Evolutionary conservation across 2,329 filamentous ascomycete genomes (phyloP).

Genomic region (Epichloe sylvatica): DNA sequence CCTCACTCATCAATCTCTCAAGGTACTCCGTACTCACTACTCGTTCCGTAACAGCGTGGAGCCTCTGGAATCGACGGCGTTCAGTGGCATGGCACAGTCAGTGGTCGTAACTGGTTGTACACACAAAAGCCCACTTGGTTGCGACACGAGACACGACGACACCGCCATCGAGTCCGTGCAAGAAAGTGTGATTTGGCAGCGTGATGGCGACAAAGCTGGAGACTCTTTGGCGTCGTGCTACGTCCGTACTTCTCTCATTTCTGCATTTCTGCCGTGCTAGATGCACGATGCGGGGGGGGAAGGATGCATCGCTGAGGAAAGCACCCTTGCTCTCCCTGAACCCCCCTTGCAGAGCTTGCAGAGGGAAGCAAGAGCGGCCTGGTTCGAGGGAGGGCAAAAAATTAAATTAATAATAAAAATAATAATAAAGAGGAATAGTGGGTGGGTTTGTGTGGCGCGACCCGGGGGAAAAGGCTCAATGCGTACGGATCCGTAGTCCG

Average conservation of each 20-base stretch:
- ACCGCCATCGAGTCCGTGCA: background rate
- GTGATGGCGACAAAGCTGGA: slow-evolving; percentile 1
- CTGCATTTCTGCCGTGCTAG: background rate
- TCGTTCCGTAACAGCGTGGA: background rate
- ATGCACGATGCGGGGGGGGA: slow-evolving; percentile 4
- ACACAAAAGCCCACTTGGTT: background rate
- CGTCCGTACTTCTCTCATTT: background rate
- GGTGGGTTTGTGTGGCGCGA: too few species aligned
- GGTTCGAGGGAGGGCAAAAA: too few species aligned
- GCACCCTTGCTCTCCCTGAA: background rate
- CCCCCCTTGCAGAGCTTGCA: too few species aligned
- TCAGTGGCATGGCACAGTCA: background rate
- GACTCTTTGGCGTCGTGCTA: background rate
- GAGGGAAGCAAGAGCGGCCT: too few species aligned
- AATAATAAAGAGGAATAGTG: too few species aligned
- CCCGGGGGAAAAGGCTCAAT: too few species aligned
- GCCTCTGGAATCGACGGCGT: background rate
- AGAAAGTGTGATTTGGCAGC: slow-evolving; percentile 2
- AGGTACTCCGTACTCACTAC: too few species aligned
- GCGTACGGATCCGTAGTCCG: too few species aligned
- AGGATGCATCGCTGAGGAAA: background rate
- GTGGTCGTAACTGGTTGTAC: background rate
- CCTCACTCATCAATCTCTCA: too few species aligned
- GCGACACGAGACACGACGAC: slow-evolving; percentile 1
- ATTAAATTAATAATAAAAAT: too few species aligned